Base-by-base conservation (phyloP, 176 grass and related monocot genomes). In the Oryza officinalis region DNA sequence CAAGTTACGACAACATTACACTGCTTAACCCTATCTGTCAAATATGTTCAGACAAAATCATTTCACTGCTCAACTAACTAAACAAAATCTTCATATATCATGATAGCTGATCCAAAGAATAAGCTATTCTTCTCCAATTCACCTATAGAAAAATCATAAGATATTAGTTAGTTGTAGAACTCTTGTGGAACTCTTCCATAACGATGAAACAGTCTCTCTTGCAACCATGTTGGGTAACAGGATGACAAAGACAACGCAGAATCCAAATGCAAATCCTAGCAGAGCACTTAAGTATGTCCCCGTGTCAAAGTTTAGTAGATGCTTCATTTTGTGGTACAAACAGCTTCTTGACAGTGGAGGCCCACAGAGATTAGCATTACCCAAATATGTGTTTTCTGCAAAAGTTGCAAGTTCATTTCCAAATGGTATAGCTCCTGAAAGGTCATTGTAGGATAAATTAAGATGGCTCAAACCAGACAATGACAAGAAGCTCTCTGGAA, bases 211-310 rank as follows among this genome's bases (percentile, higher is more conserved):
- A 38, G n/a, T 43, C 41, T 43, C 12, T 43, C 41, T 11, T 43
- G 41, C 41, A 43, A 43, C 11, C 43, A 45, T 45, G 43, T 45
- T 3, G 43, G 43, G 43, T 45, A 45, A 13, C 43, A 45, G 12
- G 43, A 45, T 45, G 43, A 45, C 43, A 12, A 45, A 20, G 22
- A 81, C 47, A 33, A 3, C 12, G 0, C 61, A 81, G 46, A 81
- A 63, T 63, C 85, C 85, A n/a, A 67, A 63, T 4, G 78, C 47
- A 7, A 87, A 87, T 8, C 78, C 85, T 2, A 87, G 63, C 46
- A 81, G 1, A 2, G 40, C 68, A 46, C 0, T 76, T 8, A 81
- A 27, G 6, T 4, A 81, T 63, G 71, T 81, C 5, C 74, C 0
- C 0, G 0, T 80, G 71, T 80, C 77, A 3, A 80, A 59, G 3